Percentiles rank a stretch among this genome's conserved stretches.
These are phyloP conservation scores for Candida methanosorbosa DNA, from an alignment of 805 yeast species.

Conservation along the genomic window DNA sequence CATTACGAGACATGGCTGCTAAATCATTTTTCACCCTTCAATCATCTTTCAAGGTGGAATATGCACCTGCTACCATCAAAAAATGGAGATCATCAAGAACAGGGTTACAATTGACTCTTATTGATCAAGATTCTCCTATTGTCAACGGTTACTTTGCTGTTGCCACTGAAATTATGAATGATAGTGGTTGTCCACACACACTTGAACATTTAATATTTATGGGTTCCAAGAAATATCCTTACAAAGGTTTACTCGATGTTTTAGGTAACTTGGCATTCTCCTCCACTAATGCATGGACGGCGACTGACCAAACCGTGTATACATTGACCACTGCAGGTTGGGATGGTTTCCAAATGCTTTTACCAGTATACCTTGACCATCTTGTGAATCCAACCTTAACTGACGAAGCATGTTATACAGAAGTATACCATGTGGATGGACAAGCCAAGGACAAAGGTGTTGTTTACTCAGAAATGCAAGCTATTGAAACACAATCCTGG, in stretches of 20 bases:
- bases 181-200: slow-evolving; percentile 93
- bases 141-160: slow-evolving; percentile 94
- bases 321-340: slow-evolving; percentile 91
- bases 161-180: slow-evolving; percentile 83
- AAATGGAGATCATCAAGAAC: slow-evolving; percentile 77
- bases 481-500: slow-evolving; percentile 72
- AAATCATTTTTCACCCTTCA: slow-evolving; percentile 30
- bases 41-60: slow-evolving; percentile 55
- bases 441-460: slow-evolving; percentile 90
- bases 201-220: slow-evolving; percentile 88
- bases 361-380: slow-evolving; percentile 90
- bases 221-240: slow-evolving; percentile 88
- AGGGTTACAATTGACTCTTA: slow-evolving; percentile 71
- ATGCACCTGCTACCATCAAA: slow-evolving; percentile 60
- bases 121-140: slow-evolving; percentile 76
- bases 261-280: slow-evolving; percentile 80
- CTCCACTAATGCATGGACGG: slow-evolving; percentile 94
- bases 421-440: slow-evolving; percentile 92
- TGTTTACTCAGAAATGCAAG: slow-evolving; percentile 96
- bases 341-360: slow-evolving; percentile 79
- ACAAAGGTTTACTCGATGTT: slow-evolving; percentile 82
- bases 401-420: slow-evolving; percentile 86
- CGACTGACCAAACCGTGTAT: slow-evolving; percentile 91
- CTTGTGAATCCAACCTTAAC: slow-evolving; percentile 76
- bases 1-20: background rate